Evolutionary conservation across 2,329 filamentous ascomycete species (phyloP), one percentile per base, ranked within the genome.

Genomic region (Nothomitra cinnamomea): DNA sequence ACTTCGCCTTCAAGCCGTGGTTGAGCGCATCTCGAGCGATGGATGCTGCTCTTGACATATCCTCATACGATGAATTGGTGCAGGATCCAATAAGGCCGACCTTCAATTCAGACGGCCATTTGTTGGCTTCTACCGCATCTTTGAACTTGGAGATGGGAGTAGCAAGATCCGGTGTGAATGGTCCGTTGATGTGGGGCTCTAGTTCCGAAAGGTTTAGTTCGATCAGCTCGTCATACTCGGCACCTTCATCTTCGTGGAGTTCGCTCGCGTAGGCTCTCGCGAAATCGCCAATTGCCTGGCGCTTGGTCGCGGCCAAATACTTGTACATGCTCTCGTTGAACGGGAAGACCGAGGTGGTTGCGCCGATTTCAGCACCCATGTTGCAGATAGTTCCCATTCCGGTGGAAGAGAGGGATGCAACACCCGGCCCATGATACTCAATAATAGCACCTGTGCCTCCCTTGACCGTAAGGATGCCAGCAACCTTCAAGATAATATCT

Each of bases 321-420:
- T 95, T 85, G 76, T 95, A 86, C 89, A 95, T 95, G 66, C 85
- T 81, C 70, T 95, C 86, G 74, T 94, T 95, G 82, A 94, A 98
- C 61, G 89, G 88, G 83, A 98, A 98, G 45, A 96, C 66, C 15
- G 88, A 94, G 53, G 90, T 95, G 19, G 90, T 96, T 56, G 89
- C 84, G 64, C 85, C 72, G 58, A 80, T 79, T 64, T 80, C 77
- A 60, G 77, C 75, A 67, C 76, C 76, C 79, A 85, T 84, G 66
- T 82, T 82, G 61, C 72, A 75, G 7, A 92, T 85, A 1, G 87
- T 94, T 22, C 75, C 89, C 84, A 90, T 90, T 63, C 90, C 90
- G 58, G 90, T 95, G 63, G 79, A 81, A 55, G 80, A 85, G 38
- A 95, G 72, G 56, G 72, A 77, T 53, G 89, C 73, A 40, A 82